Percentiles rank a stretch among this genome's conserved stretches.
phyloP scores from a whole-genome alignment of 2,329 filamentous ascomycete genomes.

The Pyrenochaeta sp. region DNA sequence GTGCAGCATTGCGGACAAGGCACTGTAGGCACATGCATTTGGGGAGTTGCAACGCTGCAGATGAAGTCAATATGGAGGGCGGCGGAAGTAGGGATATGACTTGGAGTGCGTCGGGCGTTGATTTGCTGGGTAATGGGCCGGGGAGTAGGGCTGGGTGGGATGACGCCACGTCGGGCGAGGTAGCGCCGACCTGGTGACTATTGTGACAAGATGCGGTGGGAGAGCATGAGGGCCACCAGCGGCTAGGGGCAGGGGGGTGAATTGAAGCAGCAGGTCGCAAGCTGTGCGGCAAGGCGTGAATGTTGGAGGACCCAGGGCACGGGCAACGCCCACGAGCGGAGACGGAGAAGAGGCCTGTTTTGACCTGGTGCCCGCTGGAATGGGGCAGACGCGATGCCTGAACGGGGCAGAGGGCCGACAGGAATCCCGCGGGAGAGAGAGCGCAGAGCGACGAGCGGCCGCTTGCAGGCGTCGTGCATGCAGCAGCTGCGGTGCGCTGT shows the following conservation, averaged over 20 bases:
- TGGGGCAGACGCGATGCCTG: constrained; percentile 10
- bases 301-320: constrained; percentile 3
- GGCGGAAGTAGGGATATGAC: constrained; percentile 7
- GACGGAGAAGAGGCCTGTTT: constrained; percentile 12
- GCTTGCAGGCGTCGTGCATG: constrained; percentile 21
- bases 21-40: constrained; percentile 17
- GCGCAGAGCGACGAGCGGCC: constrained; percentile 10
- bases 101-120: constrained; percentile 1
- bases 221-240: background rate
- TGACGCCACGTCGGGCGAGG: background rate
- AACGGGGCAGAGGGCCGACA: constrained; percentile 12
- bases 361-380: constrained; percentile 16
- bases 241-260: constrained; percentile 1
- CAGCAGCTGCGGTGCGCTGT: constrained; percentile 14
- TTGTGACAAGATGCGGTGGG: background rate
- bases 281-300: constrained; percentile 5
- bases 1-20: constrained; percentile 12
- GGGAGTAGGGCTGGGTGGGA: constrained; percentile 1
- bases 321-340: constrained; percentile 9
- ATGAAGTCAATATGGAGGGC: constrained; percentile 13
- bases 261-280: constrained; percentile 1
- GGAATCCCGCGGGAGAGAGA: constrained; percentile 21
- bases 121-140: constrained; percentile 16
- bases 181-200: background rate
- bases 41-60: constrained; percentile 15